Base-by-base conservation (phyloP, 225 moss, liverwort and hornwort species). In the Sphagnum contortum region DNA sequence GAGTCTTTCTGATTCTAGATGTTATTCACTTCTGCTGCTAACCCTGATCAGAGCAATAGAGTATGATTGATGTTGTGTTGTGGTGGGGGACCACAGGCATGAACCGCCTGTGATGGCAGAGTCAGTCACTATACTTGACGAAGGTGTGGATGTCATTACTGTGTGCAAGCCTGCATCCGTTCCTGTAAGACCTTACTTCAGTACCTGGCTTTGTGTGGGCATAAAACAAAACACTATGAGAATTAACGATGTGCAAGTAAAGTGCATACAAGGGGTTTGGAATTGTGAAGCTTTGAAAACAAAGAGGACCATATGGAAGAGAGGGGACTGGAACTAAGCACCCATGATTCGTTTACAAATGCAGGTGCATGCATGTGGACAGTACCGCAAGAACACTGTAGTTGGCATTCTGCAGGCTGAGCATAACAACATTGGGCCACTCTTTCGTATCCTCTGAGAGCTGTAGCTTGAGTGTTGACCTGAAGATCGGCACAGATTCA, bases 311-410 rank as follows among this genome's bases (percentile, higher is more conserved):
- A 57, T 9, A 57, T 4, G 12, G 1, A 11, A 57, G 57, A 57
- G 4, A 57, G 57, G 57, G 57, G 57, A 57, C 1, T 29, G 29
- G 29, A 29, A 29, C 29, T 29, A 29, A 29, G 29, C 29, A 29
- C 29, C 29, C 29, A 29, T 29, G 29, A 29, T 29, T 29, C 1
- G 29, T 29, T 29, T 29, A 29, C 29, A 29, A 29, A 29, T 68
- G 71, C 76, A 94, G 94, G 94, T 94, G 59, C 96, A 98, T 72
- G 81, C 96, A 48, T 93, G 96, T 79, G 96, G 96, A 13, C 93
- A 98, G 45, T 98, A 93, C 77, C 88, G 96, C 48, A 98, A 98
- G 80, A 98, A 98, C 68, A 92, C 96, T 12, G 90, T 98, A 63
- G 66, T 98, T 58, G 83, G 90, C 67, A 87, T 98, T 76, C 75